Conservation (phyloP, 176 grass and related monocot species). For the Puccinellia tenuiflora region DNA sequence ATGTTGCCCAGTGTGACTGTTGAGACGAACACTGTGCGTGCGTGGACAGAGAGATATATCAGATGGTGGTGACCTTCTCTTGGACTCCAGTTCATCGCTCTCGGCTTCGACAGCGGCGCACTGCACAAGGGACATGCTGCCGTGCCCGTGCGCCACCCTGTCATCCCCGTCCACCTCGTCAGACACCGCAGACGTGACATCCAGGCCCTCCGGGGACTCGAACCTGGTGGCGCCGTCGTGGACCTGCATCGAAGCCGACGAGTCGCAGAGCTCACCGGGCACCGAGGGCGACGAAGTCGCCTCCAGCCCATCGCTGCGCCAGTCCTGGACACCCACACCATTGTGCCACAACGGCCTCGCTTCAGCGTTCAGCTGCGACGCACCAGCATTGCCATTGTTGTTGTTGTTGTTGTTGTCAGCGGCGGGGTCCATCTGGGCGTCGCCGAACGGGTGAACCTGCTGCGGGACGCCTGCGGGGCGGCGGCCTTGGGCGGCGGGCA, state of each 20-base stretch:
- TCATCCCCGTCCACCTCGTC: conserved; percentile 53
- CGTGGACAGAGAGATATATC: neutral
- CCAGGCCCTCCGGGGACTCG: conserved; percentile 36
- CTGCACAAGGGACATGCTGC: conserved; percentile 24
- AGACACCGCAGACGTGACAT: conserved; percentile 33
- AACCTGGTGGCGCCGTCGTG: neutral
- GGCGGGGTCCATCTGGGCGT: neutral
- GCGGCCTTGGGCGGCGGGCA: conserved; percentile 30
- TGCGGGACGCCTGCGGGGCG: conserved; percentile 1
- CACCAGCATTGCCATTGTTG: neutral
- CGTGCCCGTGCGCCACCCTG: conserved; percentile 30
- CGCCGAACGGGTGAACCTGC: conserved; percentile 17
- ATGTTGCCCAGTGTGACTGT: neutral
- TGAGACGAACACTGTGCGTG: neutral
- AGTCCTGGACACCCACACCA: conserved; percentile 12
- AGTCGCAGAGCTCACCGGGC: conserved; percentile 43
- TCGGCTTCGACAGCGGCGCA: conserved; percentile 16
- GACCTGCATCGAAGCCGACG: conserved; percentile 41
- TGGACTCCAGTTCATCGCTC: conserved; percentile 45
- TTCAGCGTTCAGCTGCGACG: neutral
- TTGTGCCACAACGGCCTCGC: neutral
- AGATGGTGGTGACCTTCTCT: conserved; percentile 45
- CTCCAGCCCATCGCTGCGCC: conserved; percentile 24
- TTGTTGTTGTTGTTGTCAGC: neutral
- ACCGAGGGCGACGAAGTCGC: conserved; percentile 20